Evolutionary conservation across 1,284 basidiomycete species (phyloP), one percentile per base, ranked within the genome.

Genomic region (Apiotrichum domesticum): DNA sequence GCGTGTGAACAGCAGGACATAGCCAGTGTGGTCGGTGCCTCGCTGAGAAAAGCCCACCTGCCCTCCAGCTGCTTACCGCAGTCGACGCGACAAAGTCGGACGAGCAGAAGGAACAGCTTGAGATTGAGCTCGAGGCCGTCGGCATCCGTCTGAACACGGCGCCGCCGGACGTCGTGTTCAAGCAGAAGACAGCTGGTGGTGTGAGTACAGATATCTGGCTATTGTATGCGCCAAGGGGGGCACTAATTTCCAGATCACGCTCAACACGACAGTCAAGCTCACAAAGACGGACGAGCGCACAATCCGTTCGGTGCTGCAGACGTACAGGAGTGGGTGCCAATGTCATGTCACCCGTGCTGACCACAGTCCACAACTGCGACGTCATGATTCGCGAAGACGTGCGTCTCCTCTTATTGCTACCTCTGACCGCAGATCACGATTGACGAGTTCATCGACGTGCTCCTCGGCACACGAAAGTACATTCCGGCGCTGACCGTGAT

Each of bases 311-410:
- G 94, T 98, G 61, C 77, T 96, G 41, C 89, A 88, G 59, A 83
- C 88, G 49, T 93, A 90, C 85, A 79, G 73, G 81, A 77, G 75
- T 78, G 51, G 55, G 75, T 57, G 15, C 21, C 47, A 4, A 4
- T 13, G 13, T 39, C 37, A 5, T 13, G 9, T 9, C 37, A 39
- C 21, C 54, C 46, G 8, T 11, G 51, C 55, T 64, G 43, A 62
- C 54, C 43, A 4, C 14, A 77, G 76, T 95, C 51, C 92, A 96
- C 76, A 96, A 95, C 68, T 93, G 90, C 71, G 94, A 96, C 76
- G 86, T 96, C 32, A 94, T 96, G 90, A 90, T 97, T 64, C 83
- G 93, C 67, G 92, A 97, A 80, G 93, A 97, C 76, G 90, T 94
- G 66, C 68, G 85, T 74, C n/a, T 53, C 57, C 45, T 57, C 56